Evolutionary conservation across 148 eudicot genomes (phyloP).

Genomic region (Selenicereus undatus): DNA sequence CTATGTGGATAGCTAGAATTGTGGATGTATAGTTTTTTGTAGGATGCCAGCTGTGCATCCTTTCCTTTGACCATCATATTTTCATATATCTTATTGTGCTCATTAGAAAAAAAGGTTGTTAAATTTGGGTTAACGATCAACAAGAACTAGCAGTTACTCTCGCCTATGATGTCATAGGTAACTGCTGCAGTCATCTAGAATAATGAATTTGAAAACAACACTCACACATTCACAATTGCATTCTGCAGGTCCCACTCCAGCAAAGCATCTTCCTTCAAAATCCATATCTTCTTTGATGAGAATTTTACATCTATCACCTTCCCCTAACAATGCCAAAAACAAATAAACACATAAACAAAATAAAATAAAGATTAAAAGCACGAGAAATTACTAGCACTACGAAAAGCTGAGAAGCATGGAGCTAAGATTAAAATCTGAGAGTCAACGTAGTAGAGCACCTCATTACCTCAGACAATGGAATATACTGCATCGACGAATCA

Average conservation of each 20-base stretch:
- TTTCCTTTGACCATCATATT: not conserved
- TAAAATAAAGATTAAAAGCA: not conserved
- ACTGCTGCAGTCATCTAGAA: not conserved
- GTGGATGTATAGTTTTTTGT: not conserved
- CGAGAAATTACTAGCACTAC: not conserved
- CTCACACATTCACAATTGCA: slow-evolving; percentile 48
- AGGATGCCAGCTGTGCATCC: not conserved
- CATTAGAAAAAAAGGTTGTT: not conserved
- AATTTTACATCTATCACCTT: slow-evolving; percentile 65
- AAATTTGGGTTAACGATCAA: not conserved
- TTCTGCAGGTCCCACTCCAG: slow-evolving; percentile 42
- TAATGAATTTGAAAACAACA: not conserved
- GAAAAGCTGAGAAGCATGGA: not conserved
- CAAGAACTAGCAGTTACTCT: not conserved
- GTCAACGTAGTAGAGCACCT: not conserved
- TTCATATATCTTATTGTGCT: no score
- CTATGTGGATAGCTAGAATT: not conserved
- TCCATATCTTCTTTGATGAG: slow-evolving; percentile 65
- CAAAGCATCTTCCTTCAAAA: slow-evolving; percentile 74
- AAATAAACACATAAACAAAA: not conserved
- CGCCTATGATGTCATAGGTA: not conserved
- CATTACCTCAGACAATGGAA: slow-evolving; percentile 65
- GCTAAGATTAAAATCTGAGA: not conserved
- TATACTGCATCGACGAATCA: slow-evolving; percentile 43
- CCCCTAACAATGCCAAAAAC: slow-evolving; percentile 35